Evolutionary conservation across 306 rosid genomes (phyloP).

Genomic region (Lupinus albus): DNA sequence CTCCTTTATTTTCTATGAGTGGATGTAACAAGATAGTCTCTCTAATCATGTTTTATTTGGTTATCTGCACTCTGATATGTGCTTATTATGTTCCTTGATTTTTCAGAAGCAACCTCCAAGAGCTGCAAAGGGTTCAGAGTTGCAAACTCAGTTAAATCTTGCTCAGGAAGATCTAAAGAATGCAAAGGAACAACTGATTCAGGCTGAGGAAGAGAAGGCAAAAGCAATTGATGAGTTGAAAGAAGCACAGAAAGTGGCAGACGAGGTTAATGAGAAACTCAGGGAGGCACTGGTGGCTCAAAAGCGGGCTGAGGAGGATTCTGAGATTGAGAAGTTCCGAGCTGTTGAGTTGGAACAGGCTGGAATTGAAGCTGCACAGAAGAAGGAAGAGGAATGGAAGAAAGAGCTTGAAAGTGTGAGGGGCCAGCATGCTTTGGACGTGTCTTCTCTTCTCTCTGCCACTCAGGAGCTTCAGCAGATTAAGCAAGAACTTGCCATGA

Average conservation of each 20-base stretch:
- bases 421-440: constrained; percentile 86
- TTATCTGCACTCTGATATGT: constrained; percentile 33
- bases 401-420: constrained; percentile 80
- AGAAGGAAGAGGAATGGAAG: constrained; percentile 88
- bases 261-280: constrained; percentile 85
- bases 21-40: not conserved
- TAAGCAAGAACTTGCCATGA: constrained; percentile 76
- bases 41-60: not conserved
- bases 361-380: constrained; percentile 80
- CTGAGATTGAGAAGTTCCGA: constrained; percentile 95
- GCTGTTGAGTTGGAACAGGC: constrained; percentile 95
- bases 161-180: constrained; percentile 90
- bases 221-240: constrained; percentile 72
- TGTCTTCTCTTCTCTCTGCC: constrained; percentile 70
- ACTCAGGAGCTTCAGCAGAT: constrained; percentile 85
- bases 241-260: constrained; percentile 75
- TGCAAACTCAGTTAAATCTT: constrained; percentile 65
- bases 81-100: constrained; percentile 34
- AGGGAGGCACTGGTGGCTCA: constrained; percentile 85
- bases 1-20: not conserved
- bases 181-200: constrained; percentile 74
- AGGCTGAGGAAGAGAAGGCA: constrained; percentile 75
- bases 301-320: constrained; percentile 81
- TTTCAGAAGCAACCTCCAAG: constrained; percentile 71
- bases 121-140: constrained; percentile 66